Base-by-base conservation (phyloP, 2,329 filamentous ascomycete genomes). In the Trichoderma citrinoviride region DNA sequence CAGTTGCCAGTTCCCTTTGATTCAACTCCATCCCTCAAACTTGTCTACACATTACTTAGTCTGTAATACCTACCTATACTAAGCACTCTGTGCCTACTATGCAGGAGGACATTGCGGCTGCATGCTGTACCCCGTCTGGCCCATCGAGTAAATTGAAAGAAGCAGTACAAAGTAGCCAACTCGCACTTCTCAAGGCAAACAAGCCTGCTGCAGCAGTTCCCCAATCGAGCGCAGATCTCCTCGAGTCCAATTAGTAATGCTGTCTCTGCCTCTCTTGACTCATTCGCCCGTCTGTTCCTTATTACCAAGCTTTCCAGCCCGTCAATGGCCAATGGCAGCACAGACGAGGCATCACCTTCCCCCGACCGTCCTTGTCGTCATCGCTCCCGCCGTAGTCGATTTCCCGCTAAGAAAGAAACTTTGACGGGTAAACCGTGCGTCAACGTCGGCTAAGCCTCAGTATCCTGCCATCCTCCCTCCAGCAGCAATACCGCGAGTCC, bases 351-450 rank as follows among this genome's bases (percentile, higher is more conserved):
- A 61, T 19, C 37, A 21, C 57, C 19, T 53, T 53, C 37, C 37
- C 44, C 47, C 46, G 58, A 61, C 44, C 23, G 15, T 54, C 37
- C 23, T 17, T 43, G 15, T 43, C 41, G 49, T 52, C 33, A 52
- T 52, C 49, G 49, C 19, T 52, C 49, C 14, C 14, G 47, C 19
- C 10, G 50, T 37, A 17, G 50, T 29, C n/a, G 19, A 12, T 19
- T 21, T 54, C 21, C 33, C 57, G 29, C 56, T 60, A 60, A 41
- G 25, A 19, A 50, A 21, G 60, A 57, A 52, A 63, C 60, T 23
- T 55, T 64, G 61, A 27, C 72, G 73, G 73, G 55, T 74, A 74
- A 74, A 73, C 71, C 68, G 61, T 69, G 72, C 67, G 54, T 62
- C 67, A 73, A 62, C 65, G 50, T 70, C 73, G 73, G 74, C 67